phyloP scores from a whole-genome alignment of 2,329 filamentous ascomycete species.

The Aspergillus neoniger region DNA sequence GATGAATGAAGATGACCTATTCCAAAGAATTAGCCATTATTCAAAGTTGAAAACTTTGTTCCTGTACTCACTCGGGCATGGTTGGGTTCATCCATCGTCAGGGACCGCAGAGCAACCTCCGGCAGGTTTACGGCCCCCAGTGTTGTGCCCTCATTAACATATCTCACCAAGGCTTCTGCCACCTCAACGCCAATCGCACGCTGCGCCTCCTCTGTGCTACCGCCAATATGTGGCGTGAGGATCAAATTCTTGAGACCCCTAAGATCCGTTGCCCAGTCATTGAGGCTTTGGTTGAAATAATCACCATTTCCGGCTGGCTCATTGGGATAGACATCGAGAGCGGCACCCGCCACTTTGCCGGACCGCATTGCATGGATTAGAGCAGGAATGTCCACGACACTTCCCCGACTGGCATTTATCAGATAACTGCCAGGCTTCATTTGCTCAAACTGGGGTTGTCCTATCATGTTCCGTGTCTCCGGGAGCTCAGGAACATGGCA shows the following conservation, averaged over 20 bases:
- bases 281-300: slow-evolving; percentile 85
- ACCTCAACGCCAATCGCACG: slow-evolving; percentile 95
- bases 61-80: slow-evolving; percentile 69
- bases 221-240: slow-evolving; percentile 93
- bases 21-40: slow-evolving; percentile 4
- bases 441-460: slow-evolving; percentile 71
- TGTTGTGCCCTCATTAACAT: slow-evolving; percentile 93
- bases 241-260: slow-evolving; percentile 87
- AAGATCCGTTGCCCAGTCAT: slow-evolving; percentile 82
- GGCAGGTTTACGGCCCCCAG: slow-evolving; percentile 93
- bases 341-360: slow-evolving; percentile 88
- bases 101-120: slow-evolving; percentile 86
- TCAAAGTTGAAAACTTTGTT: neutral
- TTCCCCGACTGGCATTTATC: slow-evolving; percentile 93
- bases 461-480: slow-evolving; percentile 92
- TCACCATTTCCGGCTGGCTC: slow-evolving; percentile 93
- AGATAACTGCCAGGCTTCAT: slow-evolving; percentile 95
- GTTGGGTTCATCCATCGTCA: slow-evolving; percentile 85
- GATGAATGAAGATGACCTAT: slow-evolving; percentile 89
- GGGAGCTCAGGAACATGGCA: slow-evolving; percentile 91
- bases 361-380: slow-evolving; percentile 82
- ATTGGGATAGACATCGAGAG: slow-evolving; percentile 93
- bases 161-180: slow-evolving; percentile 80
- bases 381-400: slow-evolving; percentile 89
- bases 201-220: slow-evolving; percentile 96